Conservation (phyloP, 2,329 filamentous ascomycete genomes). For the Atkinsonella hypoxylon region DNA sequence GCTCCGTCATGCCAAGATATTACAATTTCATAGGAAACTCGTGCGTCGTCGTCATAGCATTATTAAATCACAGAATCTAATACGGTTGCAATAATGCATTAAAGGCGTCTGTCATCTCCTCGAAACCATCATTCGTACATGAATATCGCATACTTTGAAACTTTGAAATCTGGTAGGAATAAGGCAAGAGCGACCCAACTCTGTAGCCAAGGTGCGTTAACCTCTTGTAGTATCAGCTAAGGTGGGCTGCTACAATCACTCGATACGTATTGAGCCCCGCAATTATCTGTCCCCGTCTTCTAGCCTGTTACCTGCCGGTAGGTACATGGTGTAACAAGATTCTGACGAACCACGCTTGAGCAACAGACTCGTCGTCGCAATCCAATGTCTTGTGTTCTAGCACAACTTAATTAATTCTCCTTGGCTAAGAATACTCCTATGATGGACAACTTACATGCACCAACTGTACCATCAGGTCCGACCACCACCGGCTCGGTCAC, state of each 20-base stretch:
- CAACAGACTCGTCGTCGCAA: not conserved
- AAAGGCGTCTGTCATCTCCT: too few species aligned
- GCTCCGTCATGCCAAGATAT: too few species aligned
- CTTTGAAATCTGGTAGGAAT: too few species aligned
- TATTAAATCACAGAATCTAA: too few species aligned
- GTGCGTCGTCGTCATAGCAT: too few species aligned
- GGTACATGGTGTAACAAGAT: not conserved
- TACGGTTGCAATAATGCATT: too few species aligned
- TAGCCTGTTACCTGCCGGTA: too few species aligned
- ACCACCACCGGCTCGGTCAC: slow-evolving; percentile 48
- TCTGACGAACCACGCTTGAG: not conserved
- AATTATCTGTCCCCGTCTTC: not conserved
- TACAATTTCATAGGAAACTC: too few species aligned
- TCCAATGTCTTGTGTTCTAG: not conserved
- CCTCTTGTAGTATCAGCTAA: not conserved
- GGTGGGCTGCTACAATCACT: not conserved
- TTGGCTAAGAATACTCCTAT: not conserved
- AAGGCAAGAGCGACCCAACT: too few species aligned
- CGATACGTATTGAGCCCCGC: not conserved
- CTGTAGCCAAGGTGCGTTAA: not conserved
- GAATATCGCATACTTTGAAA: too few species aligned
- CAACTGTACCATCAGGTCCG: slow-evolving; percentile 60
- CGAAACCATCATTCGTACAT: too few species aligned
- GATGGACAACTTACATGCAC: slow-evolving; percentile 47
- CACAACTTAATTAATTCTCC: not conserved